Percentiles rank a stretch among this genome's conserved stretches.
phyloP scores from a whole-genome alignment of 2,329 filamentous ascomycete genomes.

The Paracoccidioides lutzii region DNA sequence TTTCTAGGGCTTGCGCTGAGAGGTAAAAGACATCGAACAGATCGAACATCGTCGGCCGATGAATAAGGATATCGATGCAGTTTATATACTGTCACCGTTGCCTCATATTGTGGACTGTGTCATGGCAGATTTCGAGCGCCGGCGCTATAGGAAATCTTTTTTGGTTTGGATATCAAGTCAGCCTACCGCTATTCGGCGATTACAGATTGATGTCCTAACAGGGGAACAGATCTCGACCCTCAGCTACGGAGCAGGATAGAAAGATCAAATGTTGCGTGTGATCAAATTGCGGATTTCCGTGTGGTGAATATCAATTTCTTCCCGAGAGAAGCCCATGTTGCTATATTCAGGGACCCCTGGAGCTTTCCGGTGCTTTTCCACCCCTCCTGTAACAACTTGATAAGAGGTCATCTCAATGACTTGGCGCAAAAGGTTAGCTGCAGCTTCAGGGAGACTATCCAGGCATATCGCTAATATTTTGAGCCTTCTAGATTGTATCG shows the following conservation, averaged over 20 bases:
- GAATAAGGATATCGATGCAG: slow-evolving; percentile 84
- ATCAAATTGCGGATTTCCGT: slow-evolving; percentile 66
- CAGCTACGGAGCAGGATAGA: slow-evolving; percentile 62
- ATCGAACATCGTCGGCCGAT: slow-evolving; percentile 75
- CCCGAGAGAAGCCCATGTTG: slow-evolving; percentile 77
- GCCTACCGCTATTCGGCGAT: slow-evolving; percentile 13
- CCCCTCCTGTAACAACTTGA: slow-evolving; percentile 71
- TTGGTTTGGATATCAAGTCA: slow-evolving; percentile 70
- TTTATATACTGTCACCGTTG: slow-evolving; percentile 80
- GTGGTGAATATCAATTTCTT: slow-evolving; percentile 80
- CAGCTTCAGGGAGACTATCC: too few species aligned
- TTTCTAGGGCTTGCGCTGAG: slow-evolving; percentile 7
- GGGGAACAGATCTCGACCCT: slow-evolving; percentile 49
- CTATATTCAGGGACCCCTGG: slow-evolving; percentile 89
- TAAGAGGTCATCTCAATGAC: slow-evolving; percentile 68
- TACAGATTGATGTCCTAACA: background rate
- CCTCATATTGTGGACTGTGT: slow-evolving; percentile 86
- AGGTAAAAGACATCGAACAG: slow-evolving; percentile 66
- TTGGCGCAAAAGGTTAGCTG: slow-evolving; percentile 68
- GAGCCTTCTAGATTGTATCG: slow-evolving; percentile 53
- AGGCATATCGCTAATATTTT: background rate
- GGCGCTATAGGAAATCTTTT: slow-evolving; percentile 65
- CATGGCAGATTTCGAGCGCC: slow-evolving; percentile 78
- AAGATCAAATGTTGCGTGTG: slow-evolving; percentile 52
- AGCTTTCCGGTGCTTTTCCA: slow-evolving; percentile 91